Conservation (phyloP, 73 alveolate genomes). For the Diophrys appendiculata region DNA sequence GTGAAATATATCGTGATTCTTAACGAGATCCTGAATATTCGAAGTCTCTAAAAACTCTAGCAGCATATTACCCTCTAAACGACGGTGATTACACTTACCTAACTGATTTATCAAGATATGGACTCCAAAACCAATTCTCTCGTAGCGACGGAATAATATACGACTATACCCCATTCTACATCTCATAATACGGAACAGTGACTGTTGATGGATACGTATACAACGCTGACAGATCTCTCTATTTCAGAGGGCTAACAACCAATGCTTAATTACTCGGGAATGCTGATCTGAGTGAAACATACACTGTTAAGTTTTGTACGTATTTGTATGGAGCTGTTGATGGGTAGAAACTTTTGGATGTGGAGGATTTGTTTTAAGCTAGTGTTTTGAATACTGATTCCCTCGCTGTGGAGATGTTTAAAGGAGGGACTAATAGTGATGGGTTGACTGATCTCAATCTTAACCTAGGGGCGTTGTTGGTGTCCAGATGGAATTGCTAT, state of each 20-base stretch:
- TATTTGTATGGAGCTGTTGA: neutral
- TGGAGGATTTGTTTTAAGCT: neutral
- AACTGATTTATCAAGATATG: neutral
- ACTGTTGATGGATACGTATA: neutral
- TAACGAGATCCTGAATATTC: neutral
- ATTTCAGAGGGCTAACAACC: neutral
- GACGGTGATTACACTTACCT: neutral
- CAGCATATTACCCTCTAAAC: too few species aligned
- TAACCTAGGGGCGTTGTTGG: neutral
- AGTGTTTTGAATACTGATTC: neutral
- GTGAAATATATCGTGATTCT: neutral
- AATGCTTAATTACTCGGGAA: neutral
- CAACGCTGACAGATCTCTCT: neutral
- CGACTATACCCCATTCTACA: neutral
- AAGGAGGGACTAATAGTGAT: neutral
- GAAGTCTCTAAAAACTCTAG: neutral
- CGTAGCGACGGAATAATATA: neutral
- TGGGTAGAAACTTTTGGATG: neutral
- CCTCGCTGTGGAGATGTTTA: too few species aligned
- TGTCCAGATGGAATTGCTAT: neutral
- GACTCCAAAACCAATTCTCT: neutral
- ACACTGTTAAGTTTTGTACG: neutral
- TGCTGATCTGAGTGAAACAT: neutral
- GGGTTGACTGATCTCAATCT: neutral
- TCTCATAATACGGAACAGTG: neutral